Base-by-base conservation (phyloP, 2,329 filamentous ascomycete genomes). In the Sclerotinia trifoliorum region DNA sequence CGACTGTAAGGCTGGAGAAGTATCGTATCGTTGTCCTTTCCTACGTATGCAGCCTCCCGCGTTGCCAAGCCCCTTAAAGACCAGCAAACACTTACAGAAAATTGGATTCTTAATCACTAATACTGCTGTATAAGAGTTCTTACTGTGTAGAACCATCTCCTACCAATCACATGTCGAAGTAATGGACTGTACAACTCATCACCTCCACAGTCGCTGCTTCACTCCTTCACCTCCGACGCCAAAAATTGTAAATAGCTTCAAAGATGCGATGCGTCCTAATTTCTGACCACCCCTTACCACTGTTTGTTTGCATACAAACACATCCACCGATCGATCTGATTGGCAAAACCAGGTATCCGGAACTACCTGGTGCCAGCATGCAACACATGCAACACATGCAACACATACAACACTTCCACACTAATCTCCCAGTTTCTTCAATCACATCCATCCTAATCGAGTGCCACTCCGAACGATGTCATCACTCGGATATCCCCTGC, bases 11-110 rank as follows among this genome's bases (percentile, higher is more conserved):
- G 58, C 58, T 62, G 29, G 46, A n/a, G 10, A 49, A 35, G 32
- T 29, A 29, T 29, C 29, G 21, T 26, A 51, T 39, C 44, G 26
- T 24, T 49, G 58, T 51, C 11, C 21, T 49, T 48, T 35, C 48
- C 11, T 32, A 62, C 58, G 35, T 26, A 62, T 62, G 58, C 58
- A 62, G 58, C 58, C 58, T 62, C 29, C 58, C 58, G 58, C 46
- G 15, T 62, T 15, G 46, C 46, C 29, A 35, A 62, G 21, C 21
- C 15, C n/a, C 26, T 61, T n/a, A 15, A 15, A 15, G 42, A 46
- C 19, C 44, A 48, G 24, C 44, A 61, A n/a, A 32, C 7, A 32
- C 39, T 48, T 32, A 5, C 42, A 15, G 5, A 35, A 19, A 19
- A 32, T 32, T 32, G 11, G 15, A 3, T 11, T 48, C 24, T 32